Base-by-base conservation (phyloP, 345 rosid species). In the Iberis pinnata region DNA sequence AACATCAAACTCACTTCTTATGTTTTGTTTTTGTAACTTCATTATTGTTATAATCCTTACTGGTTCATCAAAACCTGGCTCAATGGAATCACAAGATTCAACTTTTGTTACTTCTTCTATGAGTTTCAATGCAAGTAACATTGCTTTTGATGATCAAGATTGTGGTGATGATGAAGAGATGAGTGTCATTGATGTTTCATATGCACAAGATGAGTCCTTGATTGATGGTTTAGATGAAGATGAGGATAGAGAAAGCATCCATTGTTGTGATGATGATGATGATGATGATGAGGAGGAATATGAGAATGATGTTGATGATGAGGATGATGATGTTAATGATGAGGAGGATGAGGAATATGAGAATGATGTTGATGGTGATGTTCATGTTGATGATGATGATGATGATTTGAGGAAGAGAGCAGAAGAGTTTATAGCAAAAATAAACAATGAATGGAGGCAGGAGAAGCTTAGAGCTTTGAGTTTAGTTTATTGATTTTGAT, bases 381-480 rank as follows among this genome's bases (percentile, higher is more conserved):
- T n/a, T n/a, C n/a, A n/a, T n/a, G n/a, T n/a, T n/a, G 74, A 67
- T 6, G 69, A 54, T 15, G 68, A 49, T 0, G 53, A 70, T 0
- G 83, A 88, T 58, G 88, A 79, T 45, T 52, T 83, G 48, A 74
- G 76, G 51, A 81, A 55, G 65, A 78, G 83, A 36, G 72, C 60
- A 1, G 95, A 83, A 62, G 82, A 76, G 32, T 81, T 86, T 16
- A 86, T 81, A 15, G 67, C 68, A 16, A 78, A 78, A 31, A 64
- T 81, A 8, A 79, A 78, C 35, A 63, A 61, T 17, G 81, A 70
- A 58, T 80, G 95, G 93, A 75, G 52, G 15, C 80, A 63, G 19
- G 93, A 89, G 62, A 67, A 29, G 50, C 33, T 66, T 36, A 66
- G 10, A 11, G 15, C 70, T 36, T 58, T 66, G 16, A 58, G 49